phyloP scores from a whole-genome alignment of 768 basidiomycete species.

The Phanerochaete sordida region DNA sequence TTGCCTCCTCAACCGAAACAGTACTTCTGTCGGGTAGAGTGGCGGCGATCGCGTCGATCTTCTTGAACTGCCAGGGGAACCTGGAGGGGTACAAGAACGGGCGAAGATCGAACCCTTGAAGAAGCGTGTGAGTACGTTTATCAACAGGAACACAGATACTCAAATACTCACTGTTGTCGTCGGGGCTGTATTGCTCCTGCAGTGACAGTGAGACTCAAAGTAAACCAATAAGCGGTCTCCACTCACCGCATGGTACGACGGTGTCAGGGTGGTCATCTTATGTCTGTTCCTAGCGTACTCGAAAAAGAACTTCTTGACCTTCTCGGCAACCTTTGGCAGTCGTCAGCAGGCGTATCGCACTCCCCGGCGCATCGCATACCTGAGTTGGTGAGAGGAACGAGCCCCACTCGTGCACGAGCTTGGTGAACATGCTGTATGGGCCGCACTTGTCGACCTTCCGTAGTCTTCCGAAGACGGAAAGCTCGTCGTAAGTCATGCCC shows the following conservation, averaged over 20 bases:
- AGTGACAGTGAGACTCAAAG: background rate
- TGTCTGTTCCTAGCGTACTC: slow-evolving; percentile 95
- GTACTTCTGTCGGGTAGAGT: slow-evolving; percentile 68
- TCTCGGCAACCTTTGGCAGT: slow-evolving; percentile 77
- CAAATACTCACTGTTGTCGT: slow-evolving; percentile 78
- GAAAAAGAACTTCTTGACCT: slow-evolving; percentile 97
- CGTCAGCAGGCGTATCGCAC: background rate
- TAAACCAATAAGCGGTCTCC: background rate
- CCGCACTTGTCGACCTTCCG: slow-evolving; percentile 97
- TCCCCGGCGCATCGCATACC: slow-evolving; percentile 36
- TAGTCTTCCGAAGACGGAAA: slow-evolving; percentile 89
- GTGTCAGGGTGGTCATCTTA: slow-evolving; percentile 98
- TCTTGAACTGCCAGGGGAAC: slow-evolving; percentile 96
- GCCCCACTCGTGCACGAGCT: slow-evolving; percentile 94
- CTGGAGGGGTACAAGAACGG: slow-evolving; percentile 95
- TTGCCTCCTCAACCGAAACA: slow-evolving; percentile 20
- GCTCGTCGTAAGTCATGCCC: slow-evolving; percentile 99
- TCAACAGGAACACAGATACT: background rate
- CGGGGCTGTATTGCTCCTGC: slow-evolving; percentile 94
- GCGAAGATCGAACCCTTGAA: slow-evolving; percentile 85
- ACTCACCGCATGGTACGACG: slow-evolving; percentile 89
- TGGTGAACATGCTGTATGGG: slow-evolving; percentile 96
- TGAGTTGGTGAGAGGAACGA: slow-evolving; percentile 76
- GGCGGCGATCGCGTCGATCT: slow-evolving; percentile 86
- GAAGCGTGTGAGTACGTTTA: slow-evolving; percentile 13